Conservation (phyloP, 306 rosid genomes). For the Quercus berberidifolia region DNA sequence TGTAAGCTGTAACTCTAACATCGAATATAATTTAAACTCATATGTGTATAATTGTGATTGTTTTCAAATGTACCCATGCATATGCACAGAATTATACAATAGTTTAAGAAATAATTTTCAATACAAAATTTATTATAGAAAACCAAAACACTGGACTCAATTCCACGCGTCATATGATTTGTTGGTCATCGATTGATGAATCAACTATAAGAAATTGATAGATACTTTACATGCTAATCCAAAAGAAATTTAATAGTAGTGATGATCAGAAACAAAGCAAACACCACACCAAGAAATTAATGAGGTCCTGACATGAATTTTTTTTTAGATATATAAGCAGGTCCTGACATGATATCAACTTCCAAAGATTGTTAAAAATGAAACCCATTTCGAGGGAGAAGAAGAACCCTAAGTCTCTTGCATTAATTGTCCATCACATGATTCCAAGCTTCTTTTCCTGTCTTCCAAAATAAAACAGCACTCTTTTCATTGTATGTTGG, state of each 20-base stretch:
- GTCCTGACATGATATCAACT: conserved; percentile 62
- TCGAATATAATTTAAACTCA: too few species aligned
- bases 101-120: too few species aligned
- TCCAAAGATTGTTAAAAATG: conserved; percentile 51
- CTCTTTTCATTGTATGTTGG: conserved; percentile 34
- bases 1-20: too few species aligned
- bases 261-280: conserved; percentile 1
- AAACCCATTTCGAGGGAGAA: conserved; percentile 43
- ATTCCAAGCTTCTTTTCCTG: conserved; percentile 46
- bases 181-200: background rate
- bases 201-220: background rate
- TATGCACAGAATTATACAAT: fast-evolving
- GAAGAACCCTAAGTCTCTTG: conserved; percentile 36
- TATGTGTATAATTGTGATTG: too few species aligned
- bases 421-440: conserved; percentile 69
- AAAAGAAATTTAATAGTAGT: background rate
- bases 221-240: background rate
- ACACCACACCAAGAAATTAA: conserved; percentile 34
- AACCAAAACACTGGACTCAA: too few species aligned
- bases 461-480: conserved; percentile 50
- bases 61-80: too few species aligned
- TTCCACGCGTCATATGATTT: background rate
- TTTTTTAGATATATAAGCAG: too few species aligned
- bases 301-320: conserved; percentile 60
- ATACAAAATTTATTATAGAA: too few species aligned